Conservation (phyloP, 768 basidiomycete genomes). For the Pisolithus tinctorius region DNA sequence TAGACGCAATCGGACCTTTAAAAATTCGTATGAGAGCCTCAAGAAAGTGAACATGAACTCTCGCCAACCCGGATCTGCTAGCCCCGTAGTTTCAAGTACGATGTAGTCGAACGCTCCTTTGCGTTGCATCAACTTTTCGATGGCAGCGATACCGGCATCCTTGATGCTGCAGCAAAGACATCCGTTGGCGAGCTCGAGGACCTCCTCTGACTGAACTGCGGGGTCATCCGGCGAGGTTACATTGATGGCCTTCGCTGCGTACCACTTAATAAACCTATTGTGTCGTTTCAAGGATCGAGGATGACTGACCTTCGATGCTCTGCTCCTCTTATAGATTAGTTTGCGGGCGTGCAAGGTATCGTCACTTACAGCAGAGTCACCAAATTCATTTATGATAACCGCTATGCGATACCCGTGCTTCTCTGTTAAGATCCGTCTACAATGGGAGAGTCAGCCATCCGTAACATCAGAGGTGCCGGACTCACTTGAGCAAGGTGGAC, state of each 20-base stretch:
- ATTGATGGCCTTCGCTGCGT: constrained; percentile 77
- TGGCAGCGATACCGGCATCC: constrained; percentile 87
- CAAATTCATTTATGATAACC: constrained; percentile 98
- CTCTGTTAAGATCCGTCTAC: constrained; percentile 83
- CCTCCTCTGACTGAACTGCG: constrained; percentile 66
- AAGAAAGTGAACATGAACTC: not conserved
- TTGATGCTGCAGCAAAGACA: constrained; percentile 99
- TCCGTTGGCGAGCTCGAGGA: constrained; percentile 91
- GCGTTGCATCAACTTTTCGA: constrained; percentile 83
- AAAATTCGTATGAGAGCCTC: not conserved
- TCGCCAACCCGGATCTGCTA: constrained; percentile 83
- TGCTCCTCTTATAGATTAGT: constrained; percentile 25
- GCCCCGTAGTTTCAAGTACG: constrained; percentile 89
- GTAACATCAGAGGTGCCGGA: not conserved
- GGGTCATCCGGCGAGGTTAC: constrained; percentile 64
- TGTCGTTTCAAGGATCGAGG: not conserved
- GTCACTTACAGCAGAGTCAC: constrained; percentile 76
- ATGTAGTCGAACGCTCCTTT: constrained; percentile 94
- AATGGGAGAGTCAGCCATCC: not conserved
- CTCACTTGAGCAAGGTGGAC: constrained; percentile 78
- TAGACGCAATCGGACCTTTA: constrained; percentile 75
- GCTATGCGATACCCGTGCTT: constrained; percentile 94
- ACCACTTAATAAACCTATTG: not conserved
- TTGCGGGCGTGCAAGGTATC: constrained; percentile 1
- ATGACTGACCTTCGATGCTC: constrained; percentile 83